phyloP scores from a whole-genome alignment of 306 rosid species.

The Cyclanthera cordifolia region DNA sequence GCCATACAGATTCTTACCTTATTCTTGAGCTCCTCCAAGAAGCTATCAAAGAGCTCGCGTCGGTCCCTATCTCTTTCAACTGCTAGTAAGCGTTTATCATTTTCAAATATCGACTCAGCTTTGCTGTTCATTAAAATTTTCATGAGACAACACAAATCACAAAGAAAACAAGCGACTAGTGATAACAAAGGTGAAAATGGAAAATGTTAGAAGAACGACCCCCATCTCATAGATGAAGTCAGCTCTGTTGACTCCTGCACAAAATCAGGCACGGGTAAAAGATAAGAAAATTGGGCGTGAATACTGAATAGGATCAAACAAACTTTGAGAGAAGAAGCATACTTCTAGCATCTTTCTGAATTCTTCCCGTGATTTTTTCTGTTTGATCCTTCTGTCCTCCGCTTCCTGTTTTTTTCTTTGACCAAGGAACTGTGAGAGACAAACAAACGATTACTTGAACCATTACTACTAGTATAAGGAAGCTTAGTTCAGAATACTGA shows the following conservation, averaged over 20 bases:
- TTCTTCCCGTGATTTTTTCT: conserved; percentile 74
- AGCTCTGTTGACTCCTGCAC: conserved; percentile 71
- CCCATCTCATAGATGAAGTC: conserved; percentile 69
- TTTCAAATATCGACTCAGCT: conserved; percentile 57
- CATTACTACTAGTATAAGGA: background rate
- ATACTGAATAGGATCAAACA: conserved; percentile 15
- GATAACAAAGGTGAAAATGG: background rate
- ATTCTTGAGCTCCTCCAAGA: conserved; percentile 53
- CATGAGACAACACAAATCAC: background rate
- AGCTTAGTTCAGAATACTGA: background rate
- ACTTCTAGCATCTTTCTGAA: conserved; percentile 84
- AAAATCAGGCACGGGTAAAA: conserved; percentile 16
- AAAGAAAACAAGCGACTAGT: background rate
- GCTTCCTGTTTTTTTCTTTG: conserved; percentile 75
- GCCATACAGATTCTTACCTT: conserved; percentile 34
- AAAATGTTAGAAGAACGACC: conserved; percentile 34
- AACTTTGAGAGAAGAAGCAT: conserved; percentile 24
- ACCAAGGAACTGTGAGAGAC: conserved; percentile 46
- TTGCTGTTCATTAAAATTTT: conserved; percentile 40
- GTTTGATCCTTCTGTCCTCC: conserved; percentile 68
- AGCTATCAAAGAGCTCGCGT: conserved; percentile 62
- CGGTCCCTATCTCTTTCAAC: conserved; percentile 87
- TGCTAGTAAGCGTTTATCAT: conserved; percentile 78
- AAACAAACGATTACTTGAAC: background rate
- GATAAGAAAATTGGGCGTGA: conserved; percentile 12